Base-by-base conservation (phyloP, 2,329 filamentous ascomycete genomes). In the Epichloe coenophiala region DNA sequence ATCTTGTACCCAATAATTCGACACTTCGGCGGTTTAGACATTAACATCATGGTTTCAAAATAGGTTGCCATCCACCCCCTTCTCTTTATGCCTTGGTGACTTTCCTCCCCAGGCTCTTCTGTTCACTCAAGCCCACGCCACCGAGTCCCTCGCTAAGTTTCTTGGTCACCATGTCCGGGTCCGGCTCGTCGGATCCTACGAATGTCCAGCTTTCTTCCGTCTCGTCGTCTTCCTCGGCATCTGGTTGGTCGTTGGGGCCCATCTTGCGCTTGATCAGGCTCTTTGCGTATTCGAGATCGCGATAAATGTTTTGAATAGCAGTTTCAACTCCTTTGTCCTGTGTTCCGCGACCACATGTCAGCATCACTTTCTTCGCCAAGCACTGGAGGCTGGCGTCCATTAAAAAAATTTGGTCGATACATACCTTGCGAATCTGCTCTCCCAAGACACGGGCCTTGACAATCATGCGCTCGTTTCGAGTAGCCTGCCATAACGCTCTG, bases 201-300 rank as follows among this genome's bases (percentile, higher is more conserved):
- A 96, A 88, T 0, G 90, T 96, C 91, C 90, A 97, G 62, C 83
- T 87, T 63, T 94, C 88, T 54, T 85, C 83, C 12, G 83, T 81
- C 35, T 82, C 69, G 12, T 76, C 69, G 47, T 79, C 73, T 39
- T 77, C 72, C 17, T 68, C 72, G 48, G 59, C 64, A 54, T 65
- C 68, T 52, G 56, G 50, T 13, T 63, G 56, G 3, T 58, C 64
- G 51, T 71, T 82, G 65, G 77, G 78, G 55, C 70, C 71, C 2
- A 70, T 68, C 64, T 78, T 79, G 51, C 72, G 78, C 65, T 85
- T 86, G 64, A 95, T 85, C 43, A 97, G 73, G 15, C 84, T 84
- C 65, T 80, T 86, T 38, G 93, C 90, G 60, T 96, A 96, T 63
- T 97, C 93, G 51, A 97, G 76, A 64, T 97, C 91, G 41, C 93